Conservation (phyloP, 2,329 filamentous ascomycete genomes). For the Graphilbum fragrans region DNA sequence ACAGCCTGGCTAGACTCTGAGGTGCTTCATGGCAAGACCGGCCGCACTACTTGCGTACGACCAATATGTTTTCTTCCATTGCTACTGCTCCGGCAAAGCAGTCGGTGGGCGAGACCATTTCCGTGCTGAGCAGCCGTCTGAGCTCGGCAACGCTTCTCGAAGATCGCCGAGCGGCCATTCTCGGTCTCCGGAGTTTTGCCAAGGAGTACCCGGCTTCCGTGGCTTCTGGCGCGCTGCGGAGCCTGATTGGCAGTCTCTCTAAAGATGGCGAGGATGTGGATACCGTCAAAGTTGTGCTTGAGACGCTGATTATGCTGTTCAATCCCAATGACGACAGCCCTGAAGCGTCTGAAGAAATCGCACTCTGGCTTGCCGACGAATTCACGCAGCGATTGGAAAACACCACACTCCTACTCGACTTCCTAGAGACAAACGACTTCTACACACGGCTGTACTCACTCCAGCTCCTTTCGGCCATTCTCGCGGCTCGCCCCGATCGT, state of each 20-base stretch:
- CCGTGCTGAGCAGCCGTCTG: constrained; percentile 74
- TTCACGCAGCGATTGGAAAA: constrained; percentile 98
- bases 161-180: constrained; percentile 84
- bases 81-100: constrained; percentile 78
- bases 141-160: constrained; percentile 85
- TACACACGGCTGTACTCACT: constrained; percentile 85
- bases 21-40: neutral
- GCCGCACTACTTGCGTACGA: neutral
- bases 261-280: constrained; percentile 92
- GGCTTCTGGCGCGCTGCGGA: constrained; percentile 80
- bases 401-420: constrained; percentile 77
- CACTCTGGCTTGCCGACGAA: constrained; percentile 91
- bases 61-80: constrained; percentile 46
- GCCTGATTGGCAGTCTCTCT: constrained; percentile 71
- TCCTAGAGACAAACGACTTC: constrained; percentile 78
- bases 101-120: constrained; percentile 90
- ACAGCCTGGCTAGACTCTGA: too few species aligned
- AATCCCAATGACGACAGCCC: constrained; percentile 58
- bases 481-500: constrained; percentile 73
- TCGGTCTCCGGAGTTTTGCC: constrained; percentile 87
- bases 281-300: constrained; percentile 86
- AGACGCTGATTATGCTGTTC: constrained; percentile 92
- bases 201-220: constrained; percentile 95
- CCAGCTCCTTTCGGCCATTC: constrained; percentile 78
- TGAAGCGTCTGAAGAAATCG: constrained; percentile 92